These are phyloP conservation scores for Euphorbia peplus DNA, from an alignment of 345 rosid species.

Conservation along the genomic window DNA sequence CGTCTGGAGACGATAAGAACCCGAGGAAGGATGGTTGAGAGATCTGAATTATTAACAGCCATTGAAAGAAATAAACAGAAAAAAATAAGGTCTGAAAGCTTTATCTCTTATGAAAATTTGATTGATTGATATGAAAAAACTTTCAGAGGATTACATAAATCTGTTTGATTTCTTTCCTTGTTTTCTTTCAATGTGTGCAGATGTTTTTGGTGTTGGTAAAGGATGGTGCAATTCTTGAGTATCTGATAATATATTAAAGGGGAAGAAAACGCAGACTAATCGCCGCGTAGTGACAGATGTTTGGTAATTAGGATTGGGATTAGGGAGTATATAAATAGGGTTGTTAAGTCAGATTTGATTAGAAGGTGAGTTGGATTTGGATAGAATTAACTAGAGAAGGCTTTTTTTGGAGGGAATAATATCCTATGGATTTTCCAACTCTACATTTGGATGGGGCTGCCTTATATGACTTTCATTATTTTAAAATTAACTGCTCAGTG, in stretches of 20 bases:
- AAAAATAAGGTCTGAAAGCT: neutral
- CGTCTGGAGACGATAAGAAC: conserved; percentile 86
- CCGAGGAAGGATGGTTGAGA: conserved; percentile 69
- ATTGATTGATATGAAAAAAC: neutral
- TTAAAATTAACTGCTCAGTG: no score
- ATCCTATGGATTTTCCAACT: neutral
- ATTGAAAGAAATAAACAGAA: neutral
- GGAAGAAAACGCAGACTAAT: neutral
- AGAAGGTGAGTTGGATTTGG: neutral
- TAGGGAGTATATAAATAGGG: no score
- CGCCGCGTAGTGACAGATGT: conserved; percentile 14
- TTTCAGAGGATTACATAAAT: neutral
- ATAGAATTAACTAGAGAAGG: neutral
- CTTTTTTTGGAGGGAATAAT: neutral
- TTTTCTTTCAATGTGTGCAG: neutral
- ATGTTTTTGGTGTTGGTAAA: neutral
- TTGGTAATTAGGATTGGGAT: neutral
- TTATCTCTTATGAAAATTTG: neutral
- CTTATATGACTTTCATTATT: no score
- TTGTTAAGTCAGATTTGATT: neutral
- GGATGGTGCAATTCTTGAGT: neutral
- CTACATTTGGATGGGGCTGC: no score
- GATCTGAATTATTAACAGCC: conserved; percentile 35
- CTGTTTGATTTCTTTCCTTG: neutral
- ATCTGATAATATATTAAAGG: neutral